Percentiles rank a stretch among this genome's conserved stretches.
These are phyloP conservation scores for Ascobolus immersus DNA, from an alignment of 495 filamentous ascomycete species.

Conservation along the genomic window DNA sequence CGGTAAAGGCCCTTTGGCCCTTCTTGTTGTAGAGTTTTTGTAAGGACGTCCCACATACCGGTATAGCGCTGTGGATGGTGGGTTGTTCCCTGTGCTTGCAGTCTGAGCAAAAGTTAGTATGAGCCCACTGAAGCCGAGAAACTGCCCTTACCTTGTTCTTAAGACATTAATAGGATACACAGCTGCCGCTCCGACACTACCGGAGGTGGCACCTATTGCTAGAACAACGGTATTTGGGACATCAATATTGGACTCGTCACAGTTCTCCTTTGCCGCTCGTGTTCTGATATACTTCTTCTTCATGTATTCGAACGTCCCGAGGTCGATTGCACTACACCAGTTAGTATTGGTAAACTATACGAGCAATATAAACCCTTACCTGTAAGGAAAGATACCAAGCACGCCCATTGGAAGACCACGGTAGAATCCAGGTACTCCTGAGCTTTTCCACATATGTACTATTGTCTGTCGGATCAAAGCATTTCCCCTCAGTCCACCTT, in stretches of 20 bases:
- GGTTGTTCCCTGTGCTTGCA: conserved; percentile 84
- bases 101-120: conserved; percentile 15
- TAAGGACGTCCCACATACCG: conserved; percentile 63
- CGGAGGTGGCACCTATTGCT: conserved; percentile 78
- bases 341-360: background rate
- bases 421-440: conserved; percentile 55
- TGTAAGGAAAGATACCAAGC: conserved; percentile 91
- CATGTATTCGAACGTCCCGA: conserved; percentile 79
- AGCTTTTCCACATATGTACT: conserved; percentile 55
- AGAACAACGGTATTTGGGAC: conserved; percentile 61
- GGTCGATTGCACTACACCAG: conserved; percentile 45
- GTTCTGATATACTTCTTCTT: conserved; percentile 45
- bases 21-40: conserved; percentile 57
- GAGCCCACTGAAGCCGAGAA: background rate
- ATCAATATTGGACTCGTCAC: conserved; percentile 74
- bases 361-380: conserved; percentile 11
- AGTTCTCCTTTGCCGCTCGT: conserved; percentile 40
- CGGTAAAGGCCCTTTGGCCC: conserved; percentile 76
- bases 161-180: conserved; percentile 94
- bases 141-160: conserved; percentile 29
- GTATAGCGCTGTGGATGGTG: conserved; percentile 78
- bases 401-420: conserved; percentile 81
- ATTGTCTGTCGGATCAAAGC: conserved; percentile 57
- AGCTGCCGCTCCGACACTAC: conserved; percentile 72
- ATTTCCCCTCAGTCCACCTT: conserved; percentile 63